Conservation (phyloP, 2,329 filamentous ascomycete genomes). For the Fusarium foetens region DNA sequence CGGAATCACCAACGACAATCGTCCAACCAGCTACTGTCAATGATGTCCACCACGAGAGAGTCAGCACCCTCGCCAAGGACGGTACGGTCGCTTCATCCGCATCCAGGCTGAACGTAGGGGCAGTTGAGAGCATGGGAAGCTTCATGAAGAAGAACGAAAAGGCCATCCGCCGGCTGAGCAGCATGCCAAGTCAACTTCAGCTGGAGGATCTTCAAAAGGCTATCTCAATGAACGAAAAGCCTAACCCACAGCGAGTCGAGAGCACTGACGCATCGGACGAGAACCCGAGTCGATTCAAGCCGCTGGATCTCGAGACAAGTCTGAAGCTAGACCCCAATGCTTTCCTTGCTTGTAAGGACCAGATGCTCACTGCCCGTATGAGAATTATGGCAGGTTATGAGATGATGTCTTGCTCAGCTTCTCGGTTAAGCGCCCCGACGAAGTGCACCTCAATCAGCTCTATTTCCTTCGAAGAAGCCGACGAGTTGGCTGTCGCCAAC, state of each 20-base stretch:
- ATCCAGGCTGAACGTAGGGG: constrained; percentile 10
- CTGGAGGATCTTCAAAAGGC: background rate
- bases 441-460: background rate
- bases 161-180: constrained; percentile 27
- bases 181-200: constrained; percentile 17
- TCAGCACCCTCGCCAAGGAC: background rate
- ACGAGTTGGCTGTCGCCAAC: rapidly evolving
- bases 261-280: rapidly evolving
- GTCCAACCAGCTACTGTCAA: constrained; percentile 12
- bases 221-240: background rate
- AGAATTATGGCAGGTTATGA: background rate
- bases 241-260: rapidly evolving
- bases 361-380: background rate
- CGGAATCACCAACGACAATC: background rate
- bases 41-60: constrained; percentile 25
- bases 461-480: rapidly evolving
- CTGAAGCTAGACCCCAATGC: background rate
- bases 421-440: rapidly evolving
- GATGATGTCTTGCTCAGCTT: background rate
- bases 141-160: constrained; percentile 38
- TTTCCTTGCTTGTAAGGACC: background rate
- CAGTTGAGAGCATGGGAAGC: constrained; percentile 15
- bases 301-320: rapidly evolving
- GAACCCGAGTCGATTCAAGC: rapidly evolving
- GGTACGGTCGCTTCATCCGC: background rate